Evolutionary conservation across 352 stramenopile genomes (phyloP), one percentile per base, ranked within the genome.

Genomic region (Pythium plurisporium): DNA sequence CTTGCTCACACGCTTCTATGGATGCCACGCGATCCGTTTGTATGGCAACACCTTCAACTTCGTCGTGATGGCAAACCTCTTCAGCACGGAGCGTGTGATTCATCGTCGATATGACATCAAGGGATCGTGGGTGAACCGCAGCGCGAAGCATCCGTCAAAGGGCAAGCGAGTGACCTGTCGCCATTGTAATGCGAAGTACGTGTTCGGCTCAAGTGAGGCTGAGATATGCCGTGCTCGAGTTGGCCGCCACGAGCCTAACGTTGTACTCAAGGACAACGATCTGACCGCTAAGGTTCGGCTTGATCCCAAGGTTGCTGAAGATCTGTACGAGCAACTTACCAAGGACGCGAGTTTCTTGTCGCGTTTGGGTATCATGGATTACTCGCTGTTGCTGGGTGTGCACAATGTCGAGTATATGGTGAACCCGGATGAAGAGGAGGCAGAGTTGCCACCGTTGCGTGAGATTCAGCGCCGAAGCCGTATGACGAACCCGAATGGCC

Each of bases 11-110:
- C 87, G 90, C 34, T 97, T 96, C 31, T 95, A 96, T 52, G 90
- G 90, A 6, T 96, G 87, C 47, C 89, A 97, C 57, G 90, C 83
- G 37, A 69, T 97, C 34, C 76, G 92, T 53, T 58, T 97, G 37
- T 97, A 96, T 60, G 84, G 88, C 7, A 78, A 95, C 47, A 87
- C 84, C n/a, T 95, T 95, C 66, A 89, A 95, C 69, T 95, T 95
- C 53, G 82, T 95, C 19, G 85, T 95, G 22, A 95, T 95, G 85
- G 79, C 82, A 7, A 95, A 95, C 43, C 51, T 95, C 23, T 95
- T 95, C 51, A 91, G 76, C 50, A 90, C 75, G 12, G 77, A 89
- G 23, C 86, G 84, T 34, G 82, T 89, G 19, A 93, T 95, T 50
- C 85, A 95, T 36, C 81, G 82, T 19, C 77, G 85, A 6, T 95